Percentiles rank a stretch among this genome's conserved stretches.
Conservation (phyloP, 1,284 basidiomycete genomes). For the Apiotrichum siamense region DNA sequence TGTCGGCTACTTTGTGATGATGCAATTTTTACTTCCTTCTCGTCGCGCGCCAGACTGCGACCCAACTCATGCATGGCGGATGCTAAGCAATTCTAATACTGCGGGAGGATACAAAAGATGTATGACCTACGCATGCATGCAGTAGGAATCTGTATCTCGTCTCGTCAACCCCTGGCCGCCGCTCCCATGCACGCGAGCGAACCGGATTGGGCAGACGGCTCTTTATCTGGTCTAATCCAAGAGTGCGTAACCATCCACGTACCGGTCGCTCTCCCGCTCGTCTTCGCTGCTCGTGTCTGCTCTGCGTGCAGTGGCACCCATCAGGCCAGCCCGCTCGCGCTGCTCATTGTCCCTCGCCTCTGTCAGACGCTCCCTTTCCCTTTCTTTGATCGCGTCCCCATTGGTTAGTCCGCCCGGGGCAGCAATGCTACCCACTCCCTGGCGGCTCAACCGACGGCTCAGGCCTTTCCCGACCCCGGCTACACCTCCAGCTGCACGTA, state of each 20-base stretch:
- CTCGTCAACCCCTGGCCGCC: no score
- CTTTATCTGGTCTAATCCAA: slow-evolving; percentile 14
- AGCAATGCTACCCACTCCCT: background rate
- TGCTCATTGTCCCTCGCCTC: background rate
- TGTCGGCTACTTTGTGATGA: no score
- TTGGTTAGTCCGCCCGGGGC: background rate
- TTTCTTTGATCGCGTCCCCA: background rate
- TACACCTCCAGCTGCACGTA: background rate
- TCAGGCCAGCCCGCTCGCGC: background rate
- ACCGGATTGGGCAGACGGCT: no score
- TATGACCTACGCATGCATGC: no score
- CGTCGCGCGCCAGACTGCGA: no score
- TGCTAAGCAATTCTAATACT: no score
- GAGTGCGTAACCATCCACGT: slow-evolving; percentile 11
- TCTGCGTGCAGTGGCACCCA: background rate
- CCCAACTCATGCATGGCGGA: no score
- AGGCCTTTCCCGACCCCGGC: slow-evolving; percentile 3
- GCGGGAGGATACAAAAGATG: no score
- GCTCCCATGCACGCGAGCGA: no score
- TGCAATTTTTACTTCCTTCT: no score
- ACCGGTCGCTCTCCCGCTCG: background rate
- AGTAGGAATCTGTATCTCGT: no score
- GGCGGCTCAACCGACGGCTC: slow-evolving; percentile 2
- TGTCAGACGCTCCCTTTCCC: background rate
- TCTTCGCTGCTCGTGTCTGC: slow-evolving; percentile 3